phyloP scores from a whole-genome alignment of 2,329 filamentous ascomycete genomes.

The Scedosporium minutisporum region DNA sequence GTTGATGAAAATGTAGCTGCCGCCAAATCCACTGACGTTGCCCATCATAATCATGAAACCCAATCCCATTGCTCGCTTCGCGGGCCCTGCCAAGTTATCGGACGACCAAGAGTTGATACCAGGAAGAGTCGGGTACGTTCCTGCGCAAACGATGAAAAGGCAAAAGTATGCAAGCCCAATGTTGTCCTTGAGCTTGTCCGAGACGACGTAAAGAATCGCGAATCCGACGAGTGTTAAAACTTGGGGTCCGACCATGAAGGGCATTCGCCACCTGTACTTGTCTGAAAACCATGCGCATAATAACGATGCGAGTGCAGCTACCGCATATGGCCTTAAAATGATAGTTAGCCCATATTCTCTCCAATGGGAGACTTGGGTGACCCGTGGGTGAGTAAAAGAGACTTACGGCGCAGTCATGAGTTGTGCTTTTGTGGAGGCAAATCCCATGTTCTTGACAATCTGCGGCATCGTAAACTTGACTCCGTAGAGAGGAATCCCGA shows the following conservation, averaged over 20 bases:
- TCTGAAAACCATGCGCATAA: slow-evolving; percentile 19
- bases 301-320: slow-evolving; percentile 9
- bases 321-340: not conserved
- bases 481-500: slow-evolving; percentile 23
- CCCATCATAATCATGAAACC: slow-evolving; percentile 16
- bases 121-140: slow-evolving; percentile 9
- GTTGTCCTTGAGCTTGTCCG: slow-evolving; percentile 12
- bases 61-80: slow-evolving; percentile 21
- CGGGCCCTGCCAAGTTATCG: slow-evolving; percentile 18
- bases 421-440: slow-evolving; percentile 21
- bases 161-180: slow-evolving; percentile 13
- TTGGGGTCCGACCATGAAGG: slow-evolving; percentile 21
- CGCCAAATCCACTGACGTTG: slow-evolving; percentile 5
- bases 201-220: slow-evolving; percentile 13
- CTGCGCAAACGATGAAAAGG: not conserved
- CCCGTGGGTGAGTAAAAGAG: not conserved
- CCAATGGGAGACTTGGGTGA: not conserved
- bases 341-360: not conserved
- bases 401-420: slow-evolving; percentile 19
- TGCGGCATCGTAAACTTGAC: slow-evolving; percentile 26
- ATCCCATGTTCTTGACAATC: slow-evolving; percentile 32
- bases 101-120: slow-evolving; percentile 20
- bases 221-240: slow-evolving; percentile 19
- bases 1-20: slow-evolving; percentile 7
- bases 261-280: slow-evolving; percentile 22